Conservation (phyloP, 495 filamentous ascomycete genomes). For the Geopyxis carbonaria region DNA sequence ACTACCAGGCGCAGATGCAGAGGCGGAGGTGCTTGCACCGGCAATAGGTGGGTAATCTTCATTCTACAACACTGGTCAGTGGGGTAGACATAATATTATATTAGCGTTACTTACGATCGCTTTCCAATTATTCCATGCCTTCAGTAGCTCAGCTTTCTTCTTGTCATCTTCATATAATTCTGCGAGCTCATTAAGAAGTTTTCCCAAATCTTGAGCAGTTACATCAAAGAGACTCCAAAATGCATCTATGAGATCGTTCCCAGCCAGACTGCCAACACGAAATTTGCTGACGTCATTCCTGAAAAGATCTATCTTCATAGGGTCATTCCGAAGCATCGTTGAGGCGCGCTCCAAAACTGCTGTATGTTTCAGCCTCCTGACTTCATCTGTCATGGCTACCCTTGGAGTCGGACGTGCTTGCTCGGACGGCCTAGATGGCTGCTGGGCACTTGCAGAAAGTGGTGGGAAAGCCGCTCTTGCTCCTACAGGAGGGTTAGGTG, state of each 20-base stretch:
- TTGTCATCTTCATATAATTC: constrained; percentile 74
- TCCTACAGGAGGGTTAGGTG: constrained; percentile 22
- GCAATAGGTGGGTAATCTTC: constrained; percentile 85
- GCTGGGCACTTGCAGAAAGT: constrained; percentile 18
- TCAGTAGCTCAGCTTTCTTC: constrained; percentile 54
- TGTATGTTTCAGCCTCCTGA: constrained; percentile 29
- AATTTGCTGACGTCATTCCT: constrained; percentile 60
- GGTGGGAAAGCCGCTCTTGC: constrained; percentile 14
- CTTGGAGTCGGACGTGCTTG: constrained; percentile 45
- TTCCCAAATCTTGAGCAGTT: constrained; percentile 60
- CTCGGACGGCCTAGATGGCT: constrained; percentile 35
- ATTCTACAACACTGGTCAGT: constrained; percentile 33
- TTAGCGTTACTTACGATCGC: constrained; percentile 41
- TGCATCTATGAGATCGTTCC: constrained; percentile 57
- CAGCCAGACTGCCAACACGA: constrained; percentile 44
- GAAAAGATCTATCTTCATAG: constrained; percentile 55
- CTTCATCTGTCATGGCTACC: not conserved
- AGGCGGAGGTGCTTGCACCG: constrained; percentile 30
- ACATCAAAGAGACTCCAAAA: constrained; percentile 63
- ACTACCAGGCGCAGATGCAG: constrained; percentile 26
- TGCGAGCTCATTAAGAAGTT: constrained; percentile 76
- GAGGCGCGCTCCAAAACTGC: constrained; percentile 74
- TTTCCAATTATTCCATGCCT: constrained; percentile 85
- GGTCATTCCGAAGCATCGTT: constrained; percentile 58
- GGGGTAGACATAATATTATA: too few species aligned